Percentiles rank a stretch among this genome's conserved stretches.
Conservation (phyloP, 257 asterid species). For the Petunia secreta region DNA sequence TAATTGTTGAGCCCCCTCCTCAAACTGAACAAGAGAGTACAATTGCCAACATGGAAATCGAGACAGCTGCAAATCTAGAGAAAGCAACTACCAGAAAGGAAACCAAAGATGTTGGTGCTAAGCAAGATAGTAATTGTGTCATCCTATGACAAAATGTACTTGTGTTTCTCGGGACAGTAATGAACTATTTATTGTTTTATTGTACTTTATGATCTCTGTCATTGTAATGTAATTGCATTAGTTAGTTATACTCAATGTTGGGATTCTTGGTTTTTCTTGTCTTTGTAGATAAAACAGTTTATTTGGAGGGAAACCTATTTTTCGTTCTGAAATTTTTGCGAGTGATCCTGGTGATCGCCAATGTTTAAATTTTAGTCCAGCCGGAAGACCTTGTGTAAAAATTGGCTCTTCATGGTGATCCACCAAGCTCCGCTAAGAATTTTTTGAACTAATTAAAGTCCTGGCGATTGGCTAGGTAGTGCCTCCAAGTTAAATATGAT, state of each 20-base stretch:
- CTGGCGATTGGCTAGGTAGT: too few relatives aligned
- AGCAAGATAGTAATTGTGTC: conserved; percentile 6
- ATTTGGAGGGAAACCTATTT: too few relatives aligned
- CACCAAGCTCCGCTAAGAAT: too few relatives aligned
- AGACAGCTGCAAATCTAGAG: not conserved
- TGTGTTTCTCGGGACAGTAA: not conserved
- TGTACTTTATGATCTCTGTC: not conserved
- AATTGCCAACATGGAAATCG: not conserved
- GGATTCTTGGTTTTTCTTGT: too few relatives aligned
- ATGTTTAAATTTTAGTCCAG: too few relatives aligned
- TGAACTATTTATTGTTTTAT: not conserved
- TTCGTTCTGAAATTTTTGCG: too few relatives aligned
- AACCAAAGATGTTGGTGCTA: not conserved
- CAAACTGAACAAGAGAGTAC: not conserved
- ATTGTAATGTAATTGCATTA: not conserved
- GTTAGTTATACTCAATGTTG: not conserved
- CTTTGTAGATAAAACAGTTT: too few relatives aligned
- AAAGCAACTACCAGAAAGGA: not conserved
- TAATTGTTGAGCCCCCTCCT: not conserved
- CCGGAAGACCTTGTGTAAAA: too few relatives aligned
- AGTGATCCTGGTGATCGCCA: too few relatives aligned
- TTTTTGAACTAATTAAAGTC: too few relatives aligned
- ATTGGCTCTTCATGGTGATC: too few relatives aligned
- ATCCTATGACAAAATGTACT: not conserved
- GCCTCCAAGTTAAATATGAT: too few relatives aligned